These are phyloP conservation scores for Pseudozyma sp. DNA, from an alignment of 1,284 basidiomycete species.

Conservation along the genomic window DNA sequence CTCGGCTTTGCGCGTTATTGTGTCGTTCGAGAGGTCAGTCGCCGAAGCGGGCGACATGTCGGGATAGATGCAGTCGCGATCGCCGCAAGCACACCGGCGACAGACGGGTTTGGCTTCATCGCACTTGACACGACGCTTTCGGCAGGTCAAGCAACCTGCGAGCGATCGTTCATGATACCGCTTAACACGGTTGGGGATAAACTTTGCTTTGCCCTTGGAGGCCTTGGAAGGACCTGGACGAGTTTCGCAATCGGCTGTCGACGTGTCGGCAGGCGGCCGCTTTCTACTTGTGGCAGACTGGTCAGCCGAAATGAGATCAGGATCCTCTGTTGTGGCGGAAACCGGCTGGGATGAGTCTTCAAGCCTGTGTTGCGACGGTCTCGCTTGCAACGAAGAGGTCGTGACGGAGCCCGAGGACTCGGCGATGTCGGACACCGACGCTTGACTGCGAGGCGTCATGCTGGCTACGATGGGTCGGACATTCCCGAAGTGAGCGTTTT, in stretches of 20 bases:
- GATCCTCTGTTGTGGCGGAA: background rate
- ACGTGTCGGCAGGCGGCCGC: constrained; percentile 6
- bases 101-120: constrained; percentile 41
- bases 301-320: background rate
- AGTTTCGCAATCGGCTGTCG: background rate
- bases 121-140: constrained; percentile 47
- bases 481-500: constrained; percentile 3
- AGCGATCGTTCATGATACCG: constrained; percentile 47
- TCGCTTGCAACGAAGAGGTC: background rate
- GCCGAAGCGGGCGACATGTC: constrained; percentile 1
- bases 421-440: constrained; percentile 7
- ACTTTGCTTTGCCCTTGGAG: constrained; percentile 46
- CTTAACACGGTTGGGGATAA: constrained; percentile 43
- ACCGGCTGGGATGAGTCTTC: background rate
- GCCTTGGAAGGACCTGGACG: constrained; percentile 28
- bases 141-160: constrained; percentile 41
- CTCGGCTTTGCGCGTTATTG: background rate
- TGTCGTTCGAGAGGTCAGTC: background rate
- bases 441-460: constrained; percentile 16
- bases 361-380: too few species aligned
- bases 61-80: constrained; percentile 42
- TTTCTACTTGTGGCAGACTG: background rate
- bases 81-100: constrained; percentile 36
- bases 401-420: background rate
- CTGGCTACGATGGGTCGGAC: background rate